Evolutionary conservation across 2,329 filamentous ascomycete genomes (phyloP).

Genomic region (Aureobasidium sp.): DNA sequence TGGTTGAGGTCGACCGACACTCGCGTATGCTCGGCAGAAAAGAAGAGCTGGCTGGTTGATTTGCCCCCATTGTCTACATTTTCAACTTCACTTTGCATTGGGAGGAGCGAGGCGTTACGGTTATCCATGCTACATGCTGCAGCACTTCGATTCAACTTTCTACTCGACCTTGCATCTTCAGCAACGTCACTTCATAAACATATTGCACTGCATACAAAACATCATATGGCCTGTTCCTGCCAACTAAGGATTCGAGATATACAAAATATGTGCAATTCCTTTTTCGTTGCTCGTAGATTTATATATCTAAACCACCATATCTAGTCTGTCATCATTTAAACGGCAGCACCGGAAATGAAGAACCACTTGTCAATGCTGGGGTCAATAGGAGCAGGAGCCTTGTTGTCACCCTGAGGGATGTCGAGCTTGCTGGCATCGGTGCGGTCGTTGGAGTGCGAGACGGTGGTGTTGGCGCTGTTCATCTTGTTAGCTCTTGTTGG

Average conservation of each 20-base stretch:
- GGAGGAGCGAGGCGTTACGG: conserved; percentile 11
- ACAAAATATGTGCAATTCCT: conserved; percentile 5
- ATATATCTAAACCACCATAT: not conserved
- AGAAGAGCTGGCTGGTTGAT: conserved; percentile 58
- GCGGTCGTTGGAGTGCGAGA: conserved; percentile 64
- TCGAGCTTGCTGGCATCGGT: conserved; percentile 61
- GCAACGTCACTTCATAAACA: not conserved
- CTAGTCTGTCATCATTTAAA: conserved; percentile 22
- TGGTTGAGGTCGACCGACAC: conserved; percentile 85
- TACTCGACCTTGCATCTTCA: not conserved
- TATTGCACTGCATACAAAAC: not conserved
- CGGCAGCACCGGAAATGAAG: conserved; percentile 91
- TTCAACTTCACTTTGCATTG: not conserved
- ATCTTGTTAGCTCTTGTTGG: conserved; percentile 16
- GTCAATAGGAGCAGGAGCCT: conserved; percentile 82
- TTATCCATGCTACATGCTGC: not conserved
- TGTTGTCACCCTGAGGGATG: conserved; percentile 72
- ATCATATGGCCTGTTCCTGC: not conserved
- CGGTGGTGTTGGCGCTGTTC: conserved; percentile 69
- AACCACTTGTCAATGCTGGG: conserved; percentile 99
- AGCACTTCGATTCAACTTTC: not conserved
- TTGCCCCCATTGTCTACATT: not conserved
- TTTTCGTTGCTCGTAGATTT: conserved; percentile 9
- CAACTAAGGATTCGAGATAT: not conserved
- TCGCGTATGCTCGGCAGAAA: conserved; percentile 73